Conservation (phyloP, 495 filamentous ascomycete species). For the Pyrenula aspistea region DNA sequence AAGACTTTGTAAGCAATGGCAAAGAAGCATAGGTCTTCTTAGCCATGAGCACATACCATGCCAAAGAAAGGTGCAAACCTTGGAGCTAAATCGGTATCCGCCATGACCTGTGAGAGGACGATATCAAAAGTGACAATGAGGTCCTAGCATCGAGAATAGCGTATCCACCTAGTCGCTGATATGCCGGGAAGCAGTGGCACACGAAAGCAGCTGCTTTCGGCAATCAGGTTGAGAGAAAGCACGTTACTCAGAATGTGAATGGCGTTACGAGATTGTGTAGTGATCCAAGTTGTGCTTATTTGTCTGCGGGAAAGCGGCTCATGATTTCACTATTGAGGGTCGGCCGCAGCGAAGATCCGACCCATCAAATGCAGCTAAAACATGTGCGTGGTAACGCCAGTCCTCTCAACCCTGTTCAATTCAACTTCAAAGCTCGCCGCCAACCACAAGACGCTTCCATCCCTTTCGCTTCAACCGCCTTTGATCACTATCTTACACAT, state of each 20-base stretch:
- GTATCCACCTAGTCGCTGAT: too few species aligned
- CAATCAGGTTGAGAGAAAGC: too few species aligned
- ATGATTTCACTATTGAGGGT: neutral
- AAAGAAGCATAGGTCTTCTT: neutral
- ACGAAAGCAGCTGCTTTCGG: too few species aligned
- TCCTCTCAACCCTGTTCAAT: neutral
- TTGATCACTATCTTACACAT: neutral
- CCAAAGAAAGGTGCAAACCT: constrained; percentile 96
- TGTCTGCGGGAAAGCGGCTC: neutral
- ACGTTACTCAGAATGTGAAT: too few species aligned
- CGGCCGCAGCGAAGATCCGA: neutral
- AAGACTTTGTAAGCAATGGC: constrained; percentile 9
- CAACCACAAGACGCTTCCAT: neutral
- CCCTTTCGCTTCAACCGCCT: neutral
- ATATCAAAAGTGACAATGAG: too few species aligned
- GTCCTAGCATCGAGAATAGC: too few species aligned
- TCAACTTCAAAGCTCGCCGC: neutral
- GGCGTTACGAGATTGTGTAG: too few species aligned
- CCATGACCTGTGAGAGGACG: constrained; percentile 5
- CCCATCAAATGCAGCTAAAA: neutral
- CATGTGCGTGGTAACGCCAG: neutral
- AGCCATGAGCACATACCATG: constrained; percentile 77
- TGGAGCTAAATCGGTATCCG: constrained; percentile 59
- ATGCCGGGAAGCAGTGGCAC: too few species aligned
- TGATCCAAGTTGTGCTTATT: too few species aligned